Base-by-base conservation (phyloP, 192 early-diverging fungal genomes). In the Lobosporangium transversale region DNA sequence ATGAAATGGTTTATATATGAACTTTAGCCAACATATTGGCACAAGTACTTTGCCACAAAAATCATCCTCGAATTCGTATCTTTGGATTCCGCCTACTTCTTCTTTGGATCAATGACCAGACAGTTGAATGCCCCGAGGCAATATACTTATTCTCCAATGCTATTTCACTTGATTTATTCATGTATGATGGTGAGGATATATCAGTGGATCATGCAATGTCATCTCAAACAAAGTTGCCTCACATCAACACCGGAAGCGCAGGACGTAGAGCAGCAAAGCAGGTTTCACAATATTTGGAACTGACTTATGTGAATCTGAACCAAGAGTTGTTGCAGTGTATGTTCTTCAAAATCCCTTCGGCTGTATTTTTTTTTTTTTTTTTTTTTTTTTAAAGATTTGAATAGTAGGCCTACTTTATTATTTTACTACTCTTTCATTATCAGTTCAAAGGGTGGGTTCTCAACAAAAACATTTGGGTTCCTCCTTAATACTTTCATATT, bases 51-150 rank as follows among this genome's bases (percentile, higher is more conserved):
- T 80, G 84, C 32, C 82, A 84, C 42, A 79, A 83, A 15, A 95
- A 94, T 65, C 91, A 95, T 56, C 82, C 85, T 6, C 68, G 86
- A 30, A 58, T 94, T 24, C 86, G 93, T 23, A 79, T 83, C 8
- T 85, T 93, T 60, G 94, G 94, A 43, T 87, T 95, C 59, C 83
- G 85, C 20, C 58, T 95, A 18, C 66, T 95, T 4, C 83, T 94
- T 20, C 69, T 88, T 11, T 94, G 88, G 88, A 51, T 95, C n/a
- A 89, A 91, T 76, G 80, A 82, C 32, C 89, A 89, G 40, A 82
- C 87, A 3, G 75, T 80, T 2, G 86, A 90, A 42, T 82, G 82
- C 26, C 71, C 78, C 4, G 91, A 92, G 62, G 82, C 82, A 15
- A 82, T 86, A 47, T 58, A 80, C 35, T 67, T 93, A 29, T 94